These are phyloP conservation scores for Kodamaea derodonti DNA, from an alignment of 1,139 yeast genomes.

Conservation along the genomic window DNA sequence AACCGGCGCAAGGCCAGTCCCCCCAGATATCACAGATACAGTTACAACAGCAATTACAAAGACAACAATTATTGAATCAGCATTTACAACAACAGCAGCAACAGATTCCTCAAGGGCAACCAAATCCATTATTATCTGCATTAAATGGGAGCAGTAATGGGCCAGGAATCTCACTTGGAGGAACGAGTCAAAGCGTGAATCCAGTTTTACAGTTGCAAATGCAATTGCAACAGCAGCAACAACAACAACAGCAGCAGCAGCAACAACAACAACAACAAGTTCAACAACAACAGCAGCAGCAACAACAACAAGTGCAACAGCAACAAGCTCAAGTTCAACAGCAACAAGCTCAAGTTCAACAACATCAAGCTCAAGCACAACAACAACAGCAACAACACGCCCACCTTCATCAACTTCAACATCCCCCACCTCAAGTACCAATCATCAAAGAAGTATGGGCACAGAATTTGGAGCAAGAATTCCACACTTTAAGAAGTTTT, in stretches of 20 bases:
- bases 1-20: constrained; percentile 23
- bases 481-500: constrained; percentile 67
- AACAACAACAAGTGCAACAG: constrained; percentile 20
- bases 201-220: constrained; percentile 32
- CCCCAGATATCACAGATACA: constrained; percentile 40
- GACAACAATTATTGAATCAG: constrained; percentile 37
- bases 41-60: constrained; percentile 36
- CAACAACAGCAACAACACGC: constrained; percentile 19
- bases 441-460: constrained; percentile 76
- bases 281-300: constrained; percentile 21
- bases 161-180: constrained; percentile 1
- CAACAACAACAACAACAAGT: constrained; percentile 17
- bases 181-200: constrained; percentile 19
- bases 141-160: constrained; percentile 25
- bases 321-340: constrained; percentile 17
- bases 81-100: constrained; percentile 29
- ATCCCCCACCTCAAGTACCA: constrained; percentile 25
- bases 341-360: constrained; percentile 16
- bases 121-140: constrained; percentile 38
- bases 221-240: constrained; percentile 23
- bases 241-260: constrained; percentile 19
- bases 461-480: constrained; percentile 77
- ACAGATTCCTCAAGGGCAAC: constrained; percentile 18
- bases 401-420: constrained; percentile 15
- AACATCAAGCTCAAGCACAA: constrained; percentile 16